These are phyloP conservation scores for Zalaria sp. DNA, from an alignment of 2,329 filamentous ascomycete species.

Conservation along the genomic window DNA sequence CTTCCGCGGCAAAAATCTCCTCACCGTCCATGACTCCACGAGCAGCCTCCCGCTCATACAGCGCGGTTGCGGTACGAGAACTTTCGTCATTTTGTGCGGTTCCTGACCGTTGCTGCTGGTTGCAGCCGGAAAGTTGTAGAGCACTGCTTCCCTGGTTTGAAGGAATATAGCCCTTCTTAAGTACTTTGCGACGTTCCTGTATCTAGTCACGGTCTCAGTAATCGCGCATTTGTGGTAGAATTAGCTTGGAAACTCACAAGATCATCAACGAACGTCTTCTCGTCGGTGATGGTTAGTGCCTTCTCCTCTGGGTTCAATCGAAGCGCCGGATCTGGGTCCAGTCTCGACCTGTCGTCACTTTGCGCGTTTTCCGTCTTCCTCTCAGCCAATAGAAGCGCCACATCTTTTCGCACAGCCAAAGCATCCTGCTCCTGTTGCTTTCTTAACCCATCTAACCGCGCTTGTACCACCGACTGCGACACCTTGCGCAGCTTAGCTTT, in stretches of 20 bases:
- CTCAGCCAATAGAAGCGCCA: background rate
- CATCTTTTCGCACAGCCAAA: constrained; percentile 19
- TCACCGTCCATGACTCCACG: constrained; percentile 86
- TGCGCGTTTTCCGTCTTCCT: background rate
- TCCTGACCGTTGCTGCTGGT: constrained; percentile 42
- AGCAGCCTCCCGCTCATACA: constrained; percentile 87
- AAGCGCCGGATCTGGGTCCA: constrained; percentile 54
- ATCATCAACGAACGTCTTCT: constrained; percentile 42
- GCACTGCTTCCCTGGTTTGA: no score
- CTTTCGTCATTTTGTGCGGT: constrained; percentile 60
- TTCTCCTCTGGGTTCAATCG: constrained; percentile 53
- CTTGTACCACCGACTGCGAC: constrained; percentile 59
- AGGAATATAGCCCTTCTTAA: constrained; percentile 57
- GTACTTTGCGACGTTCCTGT: constrained; percentile 44
- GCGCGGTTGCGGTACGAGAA: constrained; percentile 71
- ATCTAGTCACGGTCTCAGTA: constrained; percentile 18
- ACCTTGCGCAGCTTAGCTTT: constrained; percentile 70
- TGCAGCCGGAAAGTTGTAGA: no score
- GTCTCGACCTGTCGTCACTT: constrained; percentile 3
- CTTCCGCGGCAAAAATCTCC: constrained; percentile 87
- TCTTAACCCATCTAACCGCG: constrained; percentile 51
- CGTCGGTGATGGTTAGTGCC: constrained; percentile 40
- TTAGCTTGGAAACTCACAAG: constrained; percentile 26
- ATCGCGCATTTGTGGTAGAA: background rate
- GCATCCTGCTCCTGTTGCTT: constrained; percentile 57